A percentile compares a stretch with the other conserved stretches of the same genome.
Conservation (phyloP, 805 yeast genomes). For the Metschnikowia amazonensis region DNA sequence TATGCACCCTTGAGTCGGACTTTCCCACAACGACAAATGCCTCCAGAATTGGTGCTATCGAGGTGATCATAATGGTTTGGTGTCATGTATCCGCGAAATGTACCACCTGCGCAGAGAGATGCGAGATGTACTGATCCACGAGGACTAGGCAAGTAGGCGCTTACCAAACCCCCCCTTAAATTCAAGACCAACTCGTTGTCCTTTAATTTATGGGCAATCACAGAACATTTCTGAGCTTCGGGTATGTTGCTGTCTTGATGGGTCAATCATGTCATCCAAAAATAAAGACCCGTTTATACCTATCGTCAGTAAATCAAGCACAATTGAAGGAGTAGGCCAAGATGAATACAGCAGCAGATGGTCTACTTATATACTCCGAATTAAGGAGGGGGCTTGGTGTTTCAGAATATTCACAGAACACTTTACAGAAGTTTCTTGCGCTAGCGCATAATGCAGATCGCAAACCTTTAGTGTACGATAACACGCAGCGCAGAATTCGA, state of each 20-base stretch:
- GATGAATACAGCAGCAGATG: too few relatives aligned
- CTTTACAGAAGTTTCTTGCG: not conserved
- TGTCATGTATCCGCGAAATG: not conserved
- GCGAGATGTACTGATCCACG: conserved; percentile 1
- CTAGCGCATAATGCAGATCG: conserved; percentile 1
- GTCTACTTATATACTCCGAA: too few relatives aligned
- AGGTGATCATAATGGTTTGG: conserved; percentile 9
- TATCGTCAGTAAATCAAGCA: too few relatives aligned
- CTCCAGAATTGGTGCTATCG: conserved; percentile 14
- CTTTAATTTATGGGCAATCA: not conserved
- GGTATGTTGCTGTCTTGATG: too few relatives aligned
- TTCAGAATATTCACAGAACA: not conserved
- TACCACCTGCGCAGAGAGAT: not conserved
- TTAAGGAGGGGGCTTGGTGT: not conserved
- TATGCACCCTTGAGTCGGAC: conserved; percentile 12
- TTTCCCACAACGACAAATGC: conserved; percentile 14
- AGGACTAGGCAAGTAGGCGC: not conserved
- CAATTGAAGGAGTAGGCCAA: too few relatives aligned
- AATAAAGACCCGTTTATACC: too few relatives aligned
- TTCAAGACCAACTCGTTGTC: not conserved
- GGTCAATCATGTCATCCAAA: too few relatives aligned
- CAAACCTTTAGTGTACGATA: not conserved
- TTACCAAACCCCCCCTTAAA: not conserved
- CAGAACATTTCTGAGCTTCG: not conserved
- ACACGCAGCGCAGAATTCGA: conserved; percentile 1